Evolutionary conservation across 1,284 basidiomycete species (phyloP), one percentile per base, ranked within the genome.

Genomic region (Somion occarium): DNA sequence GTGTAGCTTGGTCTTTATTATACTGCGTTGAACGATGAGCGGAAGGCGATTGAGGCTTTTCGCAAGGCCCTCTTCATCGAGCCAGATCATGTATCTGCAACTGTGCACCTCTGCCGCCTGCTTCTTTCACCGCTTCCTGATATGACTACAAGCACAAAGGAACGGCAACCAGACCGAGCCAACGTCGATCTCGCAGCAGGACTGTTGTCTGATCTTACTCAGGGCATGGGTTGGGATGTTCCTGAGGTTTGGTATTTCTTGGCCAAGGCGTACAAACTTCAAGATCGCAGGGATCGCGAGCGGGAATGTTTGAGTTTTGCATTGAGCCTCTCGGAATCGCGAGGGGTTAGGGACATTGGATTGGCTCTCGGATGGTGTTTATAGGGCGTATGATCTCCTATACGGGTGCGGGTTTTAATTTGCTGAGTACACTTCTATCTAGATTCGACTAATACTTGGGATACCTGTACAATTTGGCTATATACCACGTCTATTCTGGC

Each of bases 211-310:
- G 79, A 84, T 55, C 62, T 86, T 50, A 82, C 83, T 1, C 73
- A 76, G 18, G 82, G 84, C 0, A 66, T 73, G 0, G 94, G 87
- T 3, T 97, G 93, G 92, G 88, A 96, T 65, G 79, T 88, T 2
- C 82, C 92, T 0, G 93, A 97, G 66, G 93, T 90, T 23, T 98
- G 94, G 94, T 95, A 87, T 66, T 87, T 85, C 64, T 75, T 97
- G 5, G 88, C 84, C 3, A 87, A 84, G 62, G 88, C 90, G 18
- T 89, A 88, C 61, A 82, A 84, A 37, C 62, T 82, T 57, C 91
- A 91, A 60, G 87, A 82, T 0, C 76, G 86, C 46, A 78, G 75
- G 58, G 82, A 83, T 47, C 73, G 82, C 46, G 88, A 91, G 61
- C 73, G 81, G 50, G 90, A 93, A 63, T 91, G 88, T 63, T 69